Percentiles rank a stretch among this genome's conserved stretches.
phyloP scores from a whole-genome alignment of 192 early-diverging fungal species.

The Bifiguratus adelaidae region DNA sequence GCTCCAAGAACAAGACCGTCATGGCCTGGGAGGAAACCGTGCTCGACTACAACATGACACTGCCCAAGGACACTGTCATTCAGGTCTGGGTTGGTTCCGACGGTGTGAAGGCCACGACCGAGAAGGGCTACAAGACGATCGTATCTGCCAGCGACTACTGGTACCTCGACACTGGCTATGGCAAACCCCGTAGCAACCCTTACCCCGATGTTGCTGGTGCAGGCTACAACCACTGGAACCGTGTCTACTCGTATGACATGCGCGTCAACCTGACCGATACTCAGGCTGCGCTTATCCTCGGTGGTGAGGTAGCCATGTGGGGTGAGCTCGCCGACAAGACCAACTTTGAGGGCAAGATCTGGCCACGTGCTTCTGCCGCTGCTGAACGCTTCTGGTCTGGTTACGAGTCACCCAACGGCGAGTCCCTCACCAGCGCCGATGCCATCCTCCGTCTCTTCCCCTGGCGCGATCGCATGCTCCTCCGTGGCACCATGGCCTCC shows the following conservation, averaged over 20 bases:
- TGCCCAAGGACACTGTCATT: conserved; percentile 22
- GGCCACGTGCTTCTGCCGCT: conserved; percentile 16
- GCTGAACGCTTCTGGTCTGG: conserved; percentile 22
- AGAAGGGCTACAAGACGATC: conserved; percentile 13
- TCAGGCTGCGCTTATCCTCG: conserved; percentile 13
- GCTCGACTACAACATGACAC: conserved; percentile 17
- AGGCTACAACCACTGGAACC: conserved; percentile 19
- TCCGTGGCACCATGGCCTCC: conserved; percentile 42
- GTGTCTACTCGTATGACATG: conserved; percentile 15
- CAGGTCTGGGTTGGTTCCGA: conserved; percentile 26
- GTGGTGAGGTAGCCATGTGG: conserved; percentile 21
- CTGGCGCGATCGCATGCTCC: conserved; percentile 48
- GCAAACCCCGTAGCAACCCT: conserved; percentile 21
- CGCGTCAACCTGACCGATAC: conserved; percentile 7
- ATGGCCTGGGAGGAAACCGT: conserved; percentile 39
- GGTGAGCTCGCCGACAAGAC: conserved; percentile 15
- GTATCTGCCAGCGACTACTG: conserved; percentile 8
- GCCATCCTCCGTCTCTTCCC: conserved; percentile 44
- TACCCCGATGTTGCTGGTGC: conserved; percentile 20
- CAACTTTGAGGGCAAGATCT: conserved; percentile 14
- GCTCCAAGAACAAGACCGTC: conserved; percentile 21
- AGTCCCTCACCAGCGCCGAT: conserved; percentile 39
- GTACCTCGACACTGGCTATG: conserved; percentile 12
- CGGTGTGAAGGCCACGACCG: conserved; percentile 16
- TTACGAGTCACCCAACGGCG: conserved; percentile 29